These are phyloP conservation scores for Acanthamoeba sp. DNA, from an alignment of 208 protist species.

Conservation along the genomic window DNA sequence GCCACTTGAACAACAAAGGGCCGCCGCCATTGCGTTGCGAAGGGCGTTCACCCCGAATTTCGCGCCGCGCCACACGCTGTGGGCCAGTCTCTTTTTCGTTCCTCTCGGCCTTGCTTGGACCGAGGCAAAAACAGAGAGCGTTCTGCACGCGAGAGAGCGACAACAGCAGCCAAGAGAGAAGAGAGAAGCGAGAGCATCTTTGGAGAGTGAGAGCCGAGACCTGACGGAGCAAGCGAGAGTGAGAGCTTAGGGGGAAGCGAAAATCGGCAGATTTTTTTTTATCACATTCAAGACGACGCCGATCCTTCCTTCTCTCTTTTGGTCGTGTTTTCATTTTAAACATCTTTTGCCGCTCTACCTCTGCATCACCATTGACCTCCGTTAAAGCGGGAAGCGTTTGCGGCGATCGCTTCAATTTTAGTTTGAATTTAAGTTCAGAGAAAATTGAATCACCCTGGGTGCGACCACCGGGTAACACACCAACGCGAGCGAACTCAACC, in stretches of 20 bases:
- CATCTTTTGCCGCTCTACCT: background rate
- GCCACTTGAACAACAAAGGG: background rate
- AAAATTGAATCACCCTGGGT: background rate
- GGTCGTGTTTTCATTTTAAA: background rate
- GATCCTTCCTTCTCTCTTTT: background rate
- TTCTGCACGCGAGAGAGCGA: no score
- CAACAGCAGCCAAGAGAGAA: background rate
- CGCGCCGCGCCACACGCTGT: no score
- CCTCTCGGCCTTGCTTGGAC: background rate
- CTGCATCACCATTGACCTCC: background rate
- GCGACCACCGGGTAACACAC: background rate
- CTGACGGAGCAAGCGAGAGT: no score
- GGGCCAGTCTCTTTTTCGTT: no score
- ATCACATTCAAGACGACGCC: background rate
- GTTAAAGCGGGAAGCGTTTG: background rate
- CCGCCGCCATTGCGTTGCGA: no score
- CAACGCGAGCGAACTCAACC: background rate
- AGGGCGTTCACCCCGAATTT: background rate
- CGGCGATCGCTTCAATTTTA: background rate
- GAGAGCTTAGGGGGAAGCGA: background rate
- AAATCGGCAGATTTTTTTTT: background rate
- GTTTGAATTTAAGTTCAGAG: background rate
- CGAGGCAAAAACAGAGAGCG: no score
- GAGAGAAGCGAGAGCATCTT: background rate
- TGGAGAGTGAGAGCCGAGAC: background rate